Evolutionary conservation across 78 protist species (phyloP).

Genomic region (Polysphondylium violaceum): DNA sequence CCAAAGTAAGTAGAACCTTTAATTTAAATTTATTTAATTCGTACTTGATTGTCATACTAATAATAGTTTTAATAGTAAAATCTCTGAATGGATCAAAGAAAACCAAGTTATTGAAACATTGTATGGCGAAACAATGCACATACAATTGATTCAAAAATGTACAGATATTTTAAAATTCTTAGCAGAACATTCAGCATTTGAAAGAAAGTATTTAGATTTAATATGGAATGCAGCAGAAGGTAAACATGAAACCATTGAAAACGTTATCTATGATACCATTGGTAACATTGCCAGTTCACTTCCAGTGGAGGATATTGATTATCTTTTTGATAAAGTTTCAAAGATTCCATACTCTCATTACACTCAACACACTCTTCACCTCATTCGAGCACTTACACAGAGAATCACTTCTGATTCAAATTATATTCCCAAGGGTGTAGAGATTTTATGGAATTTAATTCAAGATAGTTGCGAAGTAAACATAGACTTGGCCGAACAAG

Average conservation of each 20-base stretch:
- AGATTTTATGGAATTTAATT: conserved; percentile 36
- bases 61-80: conserved; percentile 3
- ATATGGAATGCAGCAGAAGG: conserved; percentile 78
- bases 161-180: conserved; percentile 76
- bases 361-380: conserved; percentile 44
- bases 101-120: conserved; percentile 68
- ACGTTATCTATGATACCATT: conserved; percentile 51
- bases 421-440: conserved; percentile 5
- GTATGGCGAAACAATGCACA: conserved; percentile 82
- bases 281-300: conserved; percentile 37
- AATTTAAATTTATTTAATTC: not conserved
- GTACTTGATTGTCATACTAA: not conserved
- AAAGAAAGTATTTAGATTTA: conserved; percentile 67
- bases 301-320: conserved; percentile 44
- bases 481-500: conserved; percentile 15
- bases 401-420: not conserved
- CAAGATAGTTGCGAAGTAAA: conserved; percentile 27
- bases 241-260: conserved; percentile 82
- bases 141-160: conserved; percentile 80
- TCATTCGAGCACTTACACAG: conserved; percentile 34
- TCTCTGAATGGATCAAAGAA: conserved; percentile 74
- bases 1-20: conserved; percentile 46
- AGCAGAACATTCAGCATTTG: conserved; percentile 30
- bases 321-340: conserved; percentile 53
- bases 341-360: conserved; percentile 37